Evolutionary conservation across 2,329 filamentous ascomycete species (phyloP).

Genomic region (Seiridium cupressi): DNA sequence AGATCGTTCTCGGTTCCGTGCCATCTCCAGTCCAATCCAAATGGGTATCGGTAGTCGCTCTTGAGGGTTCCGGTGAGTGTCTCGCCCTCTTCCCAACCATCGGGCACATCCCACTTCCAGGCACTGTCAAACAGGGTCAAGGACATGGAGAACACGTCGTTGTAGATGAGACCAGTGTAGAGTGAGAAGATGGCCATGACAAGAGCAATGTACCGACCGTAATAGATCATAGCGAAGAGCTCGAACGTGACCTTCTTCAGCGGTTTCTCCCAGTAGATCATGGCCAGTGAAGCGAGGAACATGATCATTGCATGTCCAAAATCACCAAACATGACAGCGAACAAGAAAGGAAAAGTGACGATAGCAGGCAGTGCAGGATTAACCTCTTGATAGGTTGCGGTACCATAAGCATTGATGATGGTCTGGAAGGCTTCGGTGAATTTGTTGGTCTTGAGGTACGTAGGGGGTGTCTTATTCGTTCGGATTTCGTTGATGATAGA

Average conservation of each 20-base stretch:
- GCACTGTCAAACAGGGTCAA: conserved; percentile 86
- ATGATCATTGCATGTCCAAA: conserved; percentile 92
- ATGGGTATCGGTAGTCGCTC: conserved; percentile 80
- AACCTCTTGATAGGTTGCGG: conserved; percentile 94
- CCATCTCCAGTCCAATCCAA: conserved; percentile 95
- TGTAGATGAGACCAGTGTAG: conserved; percentile 96
- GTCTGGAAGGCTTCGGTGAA: conserved; percentile 98
- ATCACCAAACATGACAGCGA: conserved; percentile 99
- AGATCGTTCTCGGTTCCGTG: conserved; percentile 94
- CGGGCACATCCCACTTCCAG: conserved; percentile 76
- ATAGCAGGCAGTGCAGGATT: conserved; percentile 95
- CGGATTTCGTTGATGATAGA: conserved; percentile 98
- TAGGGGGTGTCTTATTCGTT: conserved; percentile 96
- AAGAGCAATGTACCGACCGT: conserved; percentile 95
- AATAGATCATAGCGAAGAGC: conserved; percentile 97
- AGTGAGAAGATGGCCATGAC: conserved; percentile 98
- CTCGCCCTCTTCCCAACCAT: conserved; percentile 63
- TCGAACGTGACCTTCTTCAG: conserved; percentile 92
- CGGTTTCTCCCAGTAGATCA: conserved; percentile 96
- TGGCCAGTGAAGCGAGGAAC: conserved; percentile 76
- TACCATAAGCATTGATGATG: conserved; percentile 98
- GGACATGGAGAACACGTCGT: conserved; percentile 93
- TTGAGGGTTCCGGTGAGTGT: conserved; percentile 67
- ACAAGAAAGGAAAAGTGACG: conserved; percentile 98
- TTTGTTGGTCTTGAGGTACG: conserved; percentile 97